Conservation (phyloP, 176 grass and related monocot genomes). For the Cenchrus fungigraminus region DNA sequence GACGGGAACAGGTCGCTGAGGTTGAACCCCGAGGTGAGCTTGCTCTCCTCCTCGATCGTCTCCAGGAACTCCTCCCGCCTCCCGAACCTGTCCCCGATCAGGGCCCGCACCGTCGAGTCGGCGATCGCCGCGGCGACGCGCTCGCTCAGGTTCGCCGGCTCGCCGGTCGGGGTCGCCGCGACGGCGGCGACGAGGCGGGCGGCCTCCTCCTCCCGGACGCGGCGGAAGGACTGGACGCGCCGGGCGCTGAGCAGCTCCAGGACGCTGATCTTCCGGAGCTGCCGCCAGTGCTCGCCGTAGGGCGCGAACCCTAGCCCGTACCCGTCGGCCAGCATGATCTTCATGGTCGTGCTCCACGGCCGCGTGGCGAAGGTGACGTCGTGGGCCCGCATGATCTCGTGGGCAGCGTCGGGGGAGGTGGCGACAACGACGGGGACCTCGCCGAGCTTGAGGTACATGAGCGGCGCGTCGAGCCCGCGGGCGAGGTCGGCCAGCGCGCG, state of each 20-base stretch:
- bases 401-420: neutral
- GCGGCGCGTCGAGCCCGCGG: too few species aligned
- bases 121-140: neutral
- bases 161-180: too few species aligned
- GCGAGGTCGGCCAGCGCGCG: too few species aligned
- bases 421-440: neutral
- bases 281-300: too few species aligned
- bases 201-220: too few species aligned
- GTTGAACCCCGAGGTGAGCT: conserved; percentile 27
- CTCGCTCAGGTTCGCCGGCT: neutral
- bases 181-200: too few species aligned
- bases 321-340: neutral
- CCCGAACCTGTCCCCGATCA: conserved; percentile 23
- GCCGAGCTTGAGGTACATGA: too few species aligned
- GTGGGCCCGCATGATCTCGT: neutral
- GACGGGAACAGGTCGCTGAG: conserved; percentile 55
- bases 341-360: conserved; percentile 11
- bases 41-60: neutral
- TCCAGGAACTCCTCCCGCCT: neutral
- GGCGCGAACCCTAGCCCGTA: too few species aligned
- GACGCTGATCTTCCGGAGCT: too few species aligned
- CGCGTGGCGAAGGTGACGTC: conserved; percentile 27
- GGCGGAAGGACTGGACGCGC: too few species aligned
- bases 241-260: too few species aligned
- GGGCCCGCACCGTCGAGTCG: conserved; percentile 12